Evolutionary conservation across 306 rosid genomes (phyloP).

Genomic region (Calophaca sinica): DNA sequence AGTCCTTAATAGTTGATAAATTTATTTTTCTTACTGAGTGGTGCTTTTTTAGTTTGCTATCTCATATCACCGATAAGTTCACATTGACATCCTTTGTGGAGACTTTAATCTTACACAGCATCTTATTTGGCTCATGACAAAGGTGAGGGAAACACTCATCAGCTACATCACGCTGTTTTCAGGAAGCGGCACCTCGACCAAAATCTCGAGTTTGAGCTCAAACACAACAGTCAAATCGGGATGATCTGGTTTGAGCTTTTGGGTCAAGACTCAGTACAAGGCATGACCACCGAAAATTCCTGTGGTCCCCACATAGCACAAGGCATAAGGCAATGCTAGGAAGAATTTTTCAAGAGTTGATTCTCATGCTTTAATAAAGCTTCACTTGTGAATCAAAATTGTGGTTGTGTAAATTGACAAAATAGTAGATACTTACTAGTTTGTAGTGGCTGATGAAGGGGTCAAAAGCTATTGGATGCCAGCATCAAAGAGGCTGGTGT

Average conservation of each 20-base stretch:
- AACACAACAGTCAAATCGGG: neutral
- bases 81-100: conserved; percentile 9
- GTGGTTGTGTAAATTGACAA: neutral
- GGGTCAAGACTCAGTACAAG: neutral
- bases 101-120: neutral
- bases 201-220: conserved; percentile 1
- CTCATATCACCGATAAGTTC: neutral
- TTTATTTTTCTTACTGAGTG: neutral
- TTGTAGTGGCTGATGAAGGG: neutral
- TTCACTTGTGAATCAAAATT: neutral
- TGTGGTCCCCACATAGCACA: neutral
- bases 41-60: neutral
- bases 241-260: neutral
- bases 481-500: neutral
- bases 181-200: neutral
- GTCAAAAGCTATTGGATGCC: neutral
- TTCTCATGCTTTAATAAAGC: neutral
- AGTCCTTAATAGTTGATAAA: neutral
- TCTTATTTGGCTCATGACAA: neutral
- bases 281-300: neutral
- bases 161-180: neutral
- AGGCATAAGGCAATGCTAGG: neutral
- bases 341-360: neutral
- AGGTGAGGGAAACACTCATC: conserved; percentile 1
- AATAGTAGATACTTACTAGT: neutral